Base-by-base conservation (phyloP, 2,329 filamentous ascomycete species). In the Sphaceloma murrayae region DNA sequence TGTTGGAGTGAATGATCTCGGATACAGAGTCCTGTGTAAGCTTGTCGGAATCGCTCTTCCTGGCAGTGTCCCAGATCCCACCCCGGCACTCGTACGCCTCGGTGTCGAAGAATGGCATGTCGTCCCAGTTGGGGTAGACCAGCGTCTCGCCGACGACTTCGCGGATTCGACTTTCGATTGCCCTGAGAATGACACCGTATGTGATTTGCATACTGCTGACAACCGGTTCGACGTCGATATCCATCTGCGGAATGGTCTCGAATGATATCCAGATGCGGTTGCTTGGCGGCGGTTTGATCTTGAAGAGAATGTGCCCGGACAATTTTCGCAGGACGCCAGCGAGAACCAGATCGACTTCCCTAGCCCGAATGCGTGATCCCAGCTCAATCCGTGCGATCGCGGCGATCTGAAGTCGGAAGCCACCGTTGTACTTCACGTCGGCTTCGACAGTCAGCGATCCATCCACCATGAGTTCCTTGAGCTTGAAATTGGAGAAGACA, bases 231-330 rank as follows among this genome's bases (percentile, higher is more conserved):
- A 96, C 85, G n/a, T 78, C 78, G 72, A 95, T 80, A 49, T 94
- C 87, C 67, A 98, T 82, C 58, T 89, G 88, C 13, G 91, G 91
- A 72, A 87, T 85, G n/a, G 78, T 78, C 59, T 93, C 85, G 58
- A 98, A 98, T 1, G 87, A 82, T 53, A 96, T 77, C 91, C 91
- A 98, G n/a, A 94, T 62, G 30, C 91, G 78, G 60, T 98, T 98
- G 62, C 87, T 95, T 1, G 91, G 91, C 11, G 89, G 86, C 5
- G 91, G 85, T 62, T 98, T 98, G 62, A 96, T 80, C 56, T 86
- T 83, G 56, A 95, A 72, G 21, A 94, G 66, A 34, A 85, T 65
- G 55, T 94, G 89, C 0, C 91, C 91, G 55, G 93, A 85, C 1
- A 96, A 68, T 54, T 80, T 84, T 59, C 85, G 88, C 46, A 95